Evolutionary conservation across 2,329 filamentous ascomycete species (phyloP), one percentile per base, ranked within the genome.

Genomic region (Biscogniauxia mediterranea): DNA sequence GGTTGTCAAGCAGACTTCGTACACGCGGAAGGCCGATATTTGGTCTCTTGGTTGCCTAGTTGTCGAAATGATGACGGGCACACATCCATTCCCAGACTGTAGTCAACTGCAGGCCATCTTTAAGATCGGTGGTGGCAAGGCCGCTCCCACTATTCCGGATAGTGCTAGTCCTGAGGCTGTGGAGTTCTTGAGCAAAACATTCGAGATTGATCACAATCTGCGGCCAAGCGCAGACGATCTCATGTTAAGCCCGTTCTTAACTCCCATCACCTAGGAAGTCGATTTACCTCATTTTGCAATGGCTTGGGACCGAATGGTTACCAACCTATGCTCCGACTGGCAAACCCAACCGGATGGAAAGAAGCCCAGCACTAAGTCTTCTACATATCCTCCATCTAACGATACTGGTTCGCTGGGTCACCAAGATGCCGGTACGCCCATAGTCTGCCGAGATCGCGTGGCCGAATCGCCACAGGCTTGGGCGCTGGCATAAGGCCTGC

Each of bases 41-140:
- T 99, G 95, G 95, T 97, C 92, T 53, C 85, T 99, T 23, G 95
- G 95, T 38, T 99, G 95, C 75, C 82, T 99, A 56, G 92, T 99
- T 15, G 94, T 99, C 23, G 95, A 99, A 80, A 99, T 99, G 95
- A 97, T 98, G 83, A 98, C 95, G 13, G 95, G 95, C 59, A 90
- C 88, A 52, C 95, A 98, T 74, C 95, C 95, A 1, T 97, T 97
- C 83, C 95, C 95, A 0, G 94, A 97, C 78, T 97, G 93, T 81
- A 96, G 92, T 62, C 96, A 99, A 77, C 82, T 99, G 65, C 95
- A 99, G 75, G 95, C 95, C 62, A 97, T 99, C 72, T 99, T 99
- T 83, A 97, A 97, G 80, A 98, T 99, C 74, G 93, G 93, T 49
- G 93, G 90, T 66, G 89, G 90, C 67, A 90, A 92, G 75, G 92